Evolutionary conservation across 805 yeast species (phyloP).

Genomic region (Sugiyamaella chiloensis): DNA sequence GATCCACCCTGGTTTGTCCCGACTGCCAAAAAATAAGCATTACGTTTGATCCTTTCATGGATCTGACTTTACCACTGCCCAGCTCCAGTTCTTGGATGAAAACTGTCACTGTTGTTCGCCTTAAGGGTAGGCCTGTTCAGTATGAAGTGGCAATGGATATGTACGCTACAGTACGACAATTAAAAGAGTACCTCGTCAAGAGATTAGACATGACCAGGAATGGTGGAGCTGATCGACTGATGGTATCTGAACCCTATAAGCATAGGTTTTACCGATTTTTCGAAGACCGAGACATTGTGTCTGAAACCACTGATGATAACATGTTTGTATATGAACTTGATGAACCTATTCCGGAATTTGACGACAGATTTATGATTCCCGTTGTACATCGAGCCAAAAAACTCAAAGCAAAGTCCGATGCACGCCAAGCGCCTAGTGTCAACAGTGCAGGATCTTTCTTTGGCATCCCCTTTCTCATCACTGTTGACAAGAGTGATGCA

Average conservation of each 20-base stretch:
- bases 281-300: constrained; percentile 54
- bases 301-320: constrained; percentile 67
- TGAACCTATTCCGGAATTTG: constrained; percentile 7
- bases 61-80: constrained; percentile 86
- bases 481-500: constrained; percentile 50
- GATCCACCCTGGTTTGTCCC: constrained; percentile 88
- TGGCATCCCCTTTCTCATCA: constrained; percentile 75
- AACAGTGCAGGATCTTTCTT: constrained; percentile 39
- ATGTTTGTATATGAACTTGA: constrained; percentile 60
- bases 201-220: constrained; percentile 30
- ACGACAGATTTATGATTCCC: constrained; percentile 23
- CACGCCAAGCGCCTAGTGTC: constrained; percentile 3
- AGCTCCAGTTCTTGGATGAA: constrained; percentile 69
- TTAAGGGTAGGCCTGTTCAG: constrained; percentile 35
- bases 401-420: constrained; percentile 2
- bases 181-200: constrained; percentile 57
- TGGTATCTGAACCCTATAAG: constrained; percentile 62
- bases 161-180: constrained; percentile 58
- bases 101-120: constrained; percentile 60
- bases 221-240: constrained; percentile 38
- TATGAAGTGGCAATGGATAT: constrained; percentile 61
- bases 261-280: constrained; percentile 67
- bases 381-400: constrained; percentile 20
- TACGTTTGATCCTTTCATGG: constrained; percentile 93
- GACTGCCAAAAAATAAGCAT: constrained; percentile 73